Evolutionary conservation across 192 early-diverging fungal genomes (phyloP), one percentile per base, ranked within the genome.

Genomic region (Gryganskiella cystojenkinii): DNA sequence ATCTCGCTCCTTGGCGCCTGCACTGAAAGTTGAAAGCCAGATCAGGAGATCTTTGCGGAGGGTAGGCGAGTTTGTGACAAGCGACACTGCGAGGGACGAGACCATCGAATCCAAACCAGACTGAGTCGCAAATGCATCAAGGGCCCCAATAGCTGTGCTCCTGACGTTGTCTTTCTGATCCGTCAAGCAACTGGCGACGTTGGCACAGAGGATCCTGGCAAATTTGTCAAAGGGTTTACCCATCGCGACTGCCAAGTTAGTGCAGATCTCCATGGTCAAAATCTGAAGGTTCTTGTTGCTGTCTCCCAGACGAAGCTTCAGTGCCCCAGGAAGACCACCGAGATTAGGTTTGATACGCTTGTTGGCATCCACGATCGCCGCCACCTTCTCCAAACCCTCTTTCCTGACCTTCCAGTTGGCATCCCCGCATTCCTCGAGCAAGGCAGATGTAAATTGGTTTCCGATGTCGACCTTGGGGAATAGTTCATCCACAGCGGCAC

Each of bases 91-190:
- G 33, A 90, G 72, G 4, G 91, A 84, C 2, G 88, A 54, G 20
- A 96, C 63, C 19, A 96, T 70, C 17, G 85, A 68, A 42, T 96
- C 95, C 19, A 99, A 61, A 0, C 88, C 86, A 35, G 83, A 86
- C 24, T 90, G 91, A n/a, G 82, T 83, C 34, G 84, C 84, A 70
- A 96, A 85, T 14, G 89, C 89, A 1, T 91, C 90, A 46, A 99
- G 68, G 10, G 92, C 86, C 11, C 85, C 81, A 6, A 98, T 67
- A 9, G 92, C 94, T 1, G 93, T 91, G 0, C 80, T 79, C 11
- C 98, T 88, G 15, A 98, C 90, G 45, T 94, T 93, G 1, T 90
- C 88, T 69, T 99, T 99, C 64, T 98, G 93, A 84, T 99, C 98
- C 0, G 90, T 88, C 37, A 99, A 70, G 9, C 92, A 88, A 4